phyloP scores from a whole-genome alignment of 2,329 filamentous ascomycete genomes.

The Paraphoma sp. region DNA sequence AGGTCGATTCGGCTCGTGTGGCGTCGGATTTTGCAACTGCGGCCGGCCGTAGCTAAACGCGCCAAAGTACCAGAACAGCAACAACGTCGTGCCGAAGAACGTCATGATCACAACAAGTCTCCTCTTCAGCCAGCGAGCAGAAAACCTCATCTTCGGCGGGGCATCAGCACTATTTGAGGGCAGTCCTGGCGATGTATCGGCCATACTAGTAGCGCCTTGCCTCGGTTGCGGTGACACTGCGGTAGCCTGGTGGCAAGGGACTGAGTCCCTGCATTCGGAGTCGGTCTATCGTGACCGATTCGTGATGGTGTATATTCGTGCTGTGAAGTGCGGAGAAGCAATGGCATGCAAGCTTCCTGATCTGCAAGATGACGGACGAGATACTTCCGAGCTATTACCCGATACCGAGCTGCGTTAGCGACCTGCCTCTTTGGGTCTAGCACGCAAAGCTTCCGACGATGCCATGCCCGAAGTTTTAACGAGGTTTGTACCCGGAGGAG shows the following conservation, averaged over 20 bases:
- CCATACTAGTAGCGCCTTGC: conserved; percentile 9
- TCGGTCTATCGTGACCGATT: neutral
- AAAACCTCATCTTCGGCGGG: conserved; percentile 8
- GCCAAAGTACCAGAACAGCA: conserved; percentile 33
- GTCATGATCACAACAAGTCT: conserved; percentile 24
- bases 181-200: conserved; percentile 11
- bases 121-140: conserved; percentile 23
- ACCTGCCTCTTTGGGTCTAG: too few species aligned
- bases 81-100: conserved; percentile 22
- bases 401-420: too few species aligned
- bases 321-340: neutral
- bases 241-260: neutral
- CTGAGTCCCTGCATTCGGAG: neutral
- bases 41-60: conserved; percentile 20
- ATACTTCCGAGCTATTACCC: neutral
- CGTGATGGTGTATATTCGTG: neutral
- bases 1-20: conserved; percentile 7
- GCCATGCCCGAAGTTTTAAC: too few species aligned
- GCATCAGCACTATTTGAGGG: conserved; percentile 1
- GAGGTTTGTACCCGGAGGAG: too few species aligned
- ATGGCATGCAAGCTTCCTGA: neutral
- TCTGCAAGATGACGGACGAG: neutral
- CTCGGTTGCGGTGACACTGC: conserved; percentile 1
- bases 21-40: conserved; percentile 11
- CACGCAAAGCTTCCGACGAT: too few species aligned